Evolutionary conservation across 2,329 filamentous ascomycete species (phyloP), one percentile per base, ranked within the genome.

Genomic region (Coniella lustricola): DNA sequence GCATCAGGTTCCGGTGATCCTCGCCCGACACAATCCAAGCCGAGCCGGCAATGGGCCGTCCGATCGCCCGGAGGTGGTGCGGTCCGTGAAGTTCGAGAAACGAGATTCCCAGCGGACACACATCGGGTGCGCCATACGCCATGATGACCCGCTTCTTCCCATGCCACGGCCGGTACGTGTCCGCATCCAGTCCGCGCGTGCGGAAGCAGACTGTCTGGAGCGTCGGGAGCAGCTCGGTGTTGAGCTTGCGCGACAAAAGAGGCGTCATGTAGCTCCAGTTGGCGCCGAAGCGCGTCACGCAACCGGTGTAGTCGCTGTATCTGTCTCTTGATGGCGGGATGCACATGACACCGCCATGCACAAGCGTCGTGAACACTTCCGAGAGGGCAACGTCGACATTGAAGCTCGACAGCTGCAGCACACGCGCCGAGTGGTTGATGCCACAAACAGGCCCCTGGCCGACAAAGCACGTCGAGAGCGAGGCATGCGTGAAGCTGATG

Each of bases 401-500:
- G 57, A 74, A 78, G 14, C 73, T 76, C 3, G 76, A 78, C 49
- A 78, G 72, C 50, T 80, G 75, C 60, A 83, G 69, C 3, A 82
- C 75, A 4, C 84, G 72, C 10, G 79, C 80, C 1, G 62, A 62
- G 5, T 59, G 64, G 42, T 67, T 69, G 44, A 81, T 76, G 2
- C 70, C 66, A 2, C 82, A 62, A 0, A 72, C 69, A 0, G 69
- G 64, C 0, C 70, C 74, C 56, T 82, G 75, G 0, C 72, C 70
- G 3, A 72, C 57, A 40, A 79, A 73, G 0, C 72, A 69, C 0
- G 79, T 77, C 1, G 76, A 76, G 1, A 84, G 67, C 1, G 78
- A 73, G 0, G 67, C 66, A 56, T 87, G 83, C 7, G 76, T 77
- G 51, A 84, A 77, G 16, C 82, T 76, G 12, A 82, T 76, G 1